Percentiles rank a stretch among this genome's conserved stretches.
Conservation (phyloP, 257 asterid species). For the Solanum chilense region DNA sequence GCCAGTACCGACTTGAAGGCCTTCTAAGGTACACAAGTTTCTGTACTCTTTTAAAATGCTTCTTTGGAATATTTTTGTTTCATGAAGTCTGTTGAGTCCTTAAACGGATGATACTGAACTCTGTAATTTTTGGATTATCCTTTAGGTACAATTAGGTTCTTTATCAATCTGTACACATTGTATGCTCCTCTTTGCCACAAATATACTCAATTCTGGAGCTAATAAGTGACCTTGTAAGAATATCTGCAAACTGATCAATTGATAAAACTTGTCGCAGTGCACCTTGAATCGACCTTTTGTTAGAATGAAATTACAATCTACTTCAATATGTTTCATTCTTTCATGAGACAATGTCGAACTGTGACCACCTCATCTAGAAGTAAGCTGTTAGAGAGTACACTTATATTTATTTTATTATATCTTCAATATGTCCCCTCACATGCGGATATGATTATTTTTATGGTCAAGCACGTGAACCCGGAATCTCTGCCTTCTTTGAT, state of each 20-base stretch:
- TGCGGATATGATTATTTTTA: neutral
- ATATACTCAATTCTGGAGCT: neutral
- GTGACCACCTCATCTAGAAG: neutral
- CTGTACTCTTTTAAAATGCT: neutral
- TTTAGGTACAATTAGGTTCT: neutral
- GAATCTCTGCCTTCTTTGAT: neutral
- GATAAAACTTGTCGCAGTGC: neutral
- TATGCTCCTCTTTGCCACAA: neutral
- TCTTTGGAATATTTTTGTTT: neutral
- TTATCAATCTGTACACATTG: neutral
- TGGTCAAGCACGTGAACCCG: neutral
- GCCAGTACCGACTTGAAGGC: slow-evolving; percentile 40
- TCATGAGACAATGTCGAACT: neutral
- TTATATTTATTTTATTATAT: neutral
- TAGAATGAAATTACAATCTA: neutral
- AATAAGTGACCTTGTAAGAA: neutral
- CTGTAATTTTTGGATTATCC: neutral
- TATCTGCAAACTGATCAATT: neutral
- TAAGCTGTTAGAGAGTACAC: neutral
- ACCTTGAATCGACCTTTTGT: neutral
- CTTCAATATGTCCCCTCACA: neutral
- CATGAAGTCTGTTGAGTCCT: neutral
- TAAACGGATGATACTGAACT: neutral
- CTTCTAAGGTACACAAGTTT: slow-evolving; percentile 43
- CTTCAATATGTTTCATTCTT: neutral